Conservation (phyloP, 129 eudicot genomes). For the Lactuca sativa region DNA sequence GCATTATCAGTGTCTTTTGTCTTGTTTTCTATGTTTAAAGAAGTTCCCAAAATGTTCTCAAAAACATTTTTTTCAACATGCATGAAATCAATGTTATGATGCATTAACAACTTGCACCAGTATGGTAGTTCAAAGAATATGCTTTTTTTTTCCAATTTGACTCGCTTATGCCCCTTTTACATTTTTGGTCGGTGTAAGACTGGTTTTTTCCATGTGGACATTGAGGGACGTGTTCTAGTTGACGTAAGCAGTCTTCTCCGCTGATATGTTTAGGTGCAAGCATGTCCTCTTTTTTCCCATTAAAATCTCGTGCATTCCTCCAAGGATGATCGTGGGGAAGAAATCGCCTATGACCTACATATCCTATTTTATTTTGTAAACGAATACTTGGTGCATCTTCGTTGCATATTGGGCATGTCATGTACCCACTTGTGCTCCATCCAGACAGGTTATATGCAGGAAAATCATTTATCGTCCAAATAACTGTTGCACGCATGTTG, state of each 20-base stretch:
- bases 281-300: too few relatives aligned
- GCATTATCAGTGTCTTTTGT: too few relatives aligned
- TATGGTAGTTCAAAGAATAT: too few relatives aligned
- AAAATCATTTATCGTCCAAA: too few relatives aligned
- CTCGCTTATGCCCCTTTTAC: neutral
- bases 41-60: too few relatives aligned
- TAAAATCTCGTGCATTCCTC: too few relatives aligned
- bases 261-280: neutral
- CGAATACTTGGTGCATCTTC: too few relatives aligned
- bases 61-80: too few relatives aligned
- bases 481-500: too few relatives aligned
- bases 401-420: neutral
- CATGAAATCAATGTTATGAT: too few relatives aligned
- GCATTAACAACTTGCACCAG: too few relatives aligned
- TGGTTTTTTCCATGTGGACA: neutral
- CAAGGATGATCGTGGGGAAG: neutral
- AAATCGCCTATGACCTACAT: constrained; percentile 1
- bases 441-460: neutral
- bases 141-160: neutral
- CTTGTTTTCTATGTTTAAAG: too few relatives aligned
- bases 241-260: neutral
- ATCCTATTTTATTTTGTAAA: neutral
- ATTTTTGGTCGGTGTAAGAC: neutral
- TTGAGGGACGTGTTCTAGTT: neutral
- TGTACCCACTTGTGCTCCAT: constrained; percentile 9